Evolutionary conservation across 441 rosid genomes (phyloP), one percentile per base, ranked within the genome.

Genomic region (Iberis amara): DNA sequence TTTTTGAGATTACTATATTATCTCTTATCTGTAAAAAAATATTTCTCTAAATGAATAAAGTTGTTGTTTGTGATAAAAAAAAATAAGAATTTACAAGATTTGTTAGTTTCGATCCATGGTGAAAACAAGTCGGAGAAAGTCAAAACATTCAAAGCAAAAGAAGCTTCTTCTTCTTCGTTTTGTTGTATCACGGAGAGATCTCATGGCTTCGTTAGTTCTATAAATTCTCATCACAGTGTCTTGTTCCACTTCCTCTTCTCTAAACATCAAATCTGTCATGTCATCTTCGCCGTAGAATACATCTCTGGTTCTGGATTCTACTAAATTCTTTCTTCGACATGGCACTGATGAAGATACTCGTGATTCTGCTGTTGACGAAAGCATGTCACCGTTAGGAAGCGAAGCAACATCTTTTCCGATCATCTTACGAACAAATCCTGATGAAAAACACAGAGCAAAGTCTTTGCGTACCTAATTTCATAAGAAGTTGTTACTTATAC

Each of bases 261-360:
- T 48, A 35, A 47, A 66, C 57, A 60, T 38, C 48, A 60, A 54
- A 18, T 65, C 65, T 3, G 7, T 21, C 26, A 30, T 18, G 59
- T 76, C 78, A 42, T 59, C 69, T 5, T 54, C 47, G 0, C 80
- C 80, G 28, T 57, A 73, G 44, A 76, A 70, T 14, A 64, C 6
- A 18, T 64, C 65, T 15, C 32, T 43, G 24, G n/a, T 50, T 30
- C 39, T 33, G 6, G 28, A 21, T 33, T 48, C 47, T 8, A 14
- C 26, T 13, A 57, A 18, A 39, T 15, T 10, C 42, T 33, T 66
- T 14, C 57, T 35, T 37, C 24, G 13, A 63, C 24, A 12, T 14
- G 46, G 39, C 9, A 37, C 21, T 24, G 40, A 35, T 30, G 52
- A 52, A 21, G 47, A 43, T 27, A 49, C 42, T 23, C 55, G 30